Conservation (phyloP, 345 rosid genomes). For the Eucalyptus pauciflora region DNA sequence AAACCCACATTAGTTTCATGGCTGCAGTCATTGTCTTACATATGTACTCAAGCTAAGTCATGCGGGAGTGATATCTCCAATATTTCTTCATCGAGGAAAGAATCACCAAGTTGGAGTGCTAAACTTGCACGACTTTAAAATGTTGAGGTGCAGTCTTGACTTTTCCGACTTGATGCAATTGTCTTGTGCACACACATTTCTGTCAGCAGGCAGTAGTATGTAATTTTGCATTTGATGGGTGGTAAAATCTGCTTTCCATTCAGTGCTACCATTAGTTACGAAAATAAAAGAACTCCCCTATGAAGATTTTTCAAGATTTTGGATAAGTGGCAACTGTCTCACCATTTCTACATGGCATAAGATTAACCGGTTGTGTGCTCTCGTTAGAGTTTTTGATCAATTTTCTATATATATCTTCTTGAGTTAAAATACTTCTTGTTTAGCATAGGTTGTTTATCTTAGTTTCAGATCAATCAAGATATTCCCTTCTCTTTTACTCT, state of each 20-base stretch:
- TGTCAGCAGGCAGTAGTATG: neutral
- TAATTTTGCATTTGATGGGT: neutral
- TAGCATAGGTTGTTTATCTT: neutral
- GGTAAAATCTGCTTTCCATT: neutral
- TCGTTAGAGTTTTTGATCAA: neutral
- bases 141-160: neutral
- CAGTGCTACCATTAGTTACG: neutral
- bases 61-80: neutral
- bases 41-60: conserved; percentile 27
- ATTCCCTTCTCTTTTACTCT: neutral
- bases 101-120: neutral
- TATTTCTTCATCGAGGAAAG: neutral
- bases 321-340: neutral
- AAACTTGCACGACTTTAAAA: neutral
- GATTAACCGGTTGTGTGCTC: neutral
- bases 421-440: neutral
- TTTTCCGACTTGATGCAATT: neutral
- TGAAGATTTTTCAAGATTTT: neutral
- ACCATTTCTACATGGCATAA: neutral
- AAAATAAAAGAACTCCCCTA: neutral
- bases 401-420: neutral
- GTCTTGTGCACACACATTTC: neutral
- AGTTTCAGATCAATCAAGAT: neutral
- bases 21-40: conserved; percentile 74
- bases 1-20: conserved; percentile 84